Conservation (phyloP, 2,329 filamentous ascomycete species). For the Penicillium oxalicum region DNA sequence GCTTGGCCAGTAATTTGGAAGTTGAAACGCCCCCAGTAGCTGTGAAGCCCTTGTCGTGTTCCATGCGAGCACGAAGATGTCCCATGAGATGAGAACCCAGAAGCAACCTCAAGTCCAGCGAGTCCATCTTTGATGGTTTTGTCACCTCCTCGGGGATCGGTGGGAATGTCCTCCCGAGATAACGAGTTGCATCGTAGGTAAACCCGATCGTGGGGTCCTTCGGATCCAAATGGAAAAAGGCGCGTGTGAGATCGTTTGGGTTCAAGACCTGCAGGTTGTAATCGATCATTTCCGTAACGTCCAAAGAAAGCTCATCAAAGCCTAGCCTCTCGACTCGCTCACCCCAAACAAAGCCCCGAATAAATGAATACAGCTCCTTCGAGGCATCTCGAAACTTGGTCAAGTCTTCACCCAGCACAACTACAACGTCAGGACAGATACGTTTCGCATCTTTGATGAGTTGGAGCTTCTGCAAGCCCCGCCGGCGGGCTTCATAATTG, state of each 20-base stretch:
- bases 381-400: conserved; percentile 79
- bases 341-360: conserved; percentile 72
- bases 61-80: conserved; percentile 65
- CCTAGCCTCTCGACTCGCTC: conserved; percentile 72
- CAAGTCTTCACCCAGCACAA: conserved; percentile 81
- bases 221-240: conserved; percentile 73
- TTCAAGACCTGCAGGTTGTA: conserved; percentile 75
- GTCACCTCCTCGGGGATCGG: conserved; percentile 9
- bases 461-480: conserved; percentile 68
- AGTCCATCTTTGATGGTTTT: conserved; percentile 6
- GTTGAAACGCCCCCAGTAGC: conserved; percentile 83
- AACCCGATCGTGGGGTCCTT: conserved; percentile 77
- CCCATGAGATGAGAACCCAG: conserved; percentile 76
- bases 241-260: conserved; percentile 54
- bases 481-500: conserved; percentile 81
- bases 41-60: conserved; percentile 74
- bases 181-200: conserved; percentile 61
- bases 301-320: conserved; percentile 78
- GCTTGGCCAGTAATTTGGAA: conserved; percentile 78
- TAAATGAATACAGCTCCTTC: conserved; percentile 69
- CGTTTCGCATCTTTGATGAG: conserved; percentile 74
- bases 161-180: conserved; percentile 61
- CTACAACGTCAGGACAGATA: conserved; percentile 74
- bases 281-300: conserved; percentile 78
- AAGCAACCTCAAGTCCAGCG: conserved; percentile 56